Conservation (phyloP, 2,329 filamentous ascomycete species). For the Cercospora citrullina region DNA sequence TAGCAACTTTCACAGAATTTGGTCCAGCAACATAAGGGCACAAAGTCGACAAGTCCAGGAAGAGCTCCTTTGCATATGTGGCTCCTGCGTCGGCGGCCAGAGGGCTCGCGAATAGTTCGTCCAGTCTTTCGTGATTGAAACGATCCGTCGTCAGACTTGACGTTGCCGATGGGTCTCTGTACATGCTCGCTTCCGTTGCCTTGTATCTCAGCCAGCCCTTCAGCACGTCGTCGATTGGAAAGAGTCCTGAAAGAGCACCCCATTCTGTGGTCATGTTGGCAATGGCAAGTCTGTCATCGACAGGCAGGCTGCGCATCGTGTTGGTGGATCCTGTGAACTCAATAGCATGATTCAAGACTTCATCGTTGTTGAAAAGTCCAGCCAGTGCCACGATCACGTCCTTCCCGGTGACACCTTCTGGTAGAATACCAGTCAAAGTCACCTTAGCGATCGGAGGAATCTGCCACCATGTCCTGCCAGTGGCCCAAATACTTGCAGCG, state of each 20-base stretch:
- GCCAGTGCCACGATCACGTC: constrained; percentile 91
- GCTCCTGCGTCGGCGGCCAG: constrained; percentile 73
- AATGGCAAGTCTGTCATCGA: constrained; percentile 74
- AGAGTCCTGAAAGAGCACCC: constrained; percentile 71
- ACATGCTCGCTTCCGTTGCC: constrained; percentile 70
- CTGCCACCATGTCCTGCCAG: constrained; percentile 82
- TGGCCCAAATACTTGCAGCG: constrained; percentile 82
- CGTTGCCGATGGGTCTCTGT: constrained; percentile 50
- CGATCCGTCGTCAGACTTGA: constrained; percentile 54
- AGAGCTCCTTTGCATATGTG: constrained; percentile 78
- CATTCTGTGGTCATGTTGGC: constrained; percentile 82
- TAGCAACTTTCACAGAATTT: constrained; percentile 86
- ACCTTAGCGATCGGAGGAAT: constrained; percentile 81
- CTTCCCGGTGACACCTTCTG: constrained; percentile 82
- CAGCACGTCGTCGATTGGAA: constrained; percentile 75
- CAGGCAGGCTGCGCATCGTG: constrained; percentile 69
- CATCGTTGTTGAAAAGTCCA: constrained; percentile 79
- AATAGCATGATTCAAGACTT: constrained; percentile 87
- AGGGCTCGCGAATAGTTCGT: constrained; percentile 68
- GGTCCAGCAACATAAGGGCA: constrained; percentile 84
- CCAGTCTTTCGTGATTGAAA: constrained; percentile 71
- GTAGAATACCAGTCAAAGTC: constrained; percentile 72
- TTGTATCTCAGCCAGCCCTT: constrained; percentile 73
- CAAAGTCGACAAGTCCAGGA: constrained; percentile 78
- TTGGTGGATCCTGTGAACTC: constrained; percentile 82